Base-by-base conservation (phyloP, 208 protist species). In the Crithidia acanthocephali region DNA sequence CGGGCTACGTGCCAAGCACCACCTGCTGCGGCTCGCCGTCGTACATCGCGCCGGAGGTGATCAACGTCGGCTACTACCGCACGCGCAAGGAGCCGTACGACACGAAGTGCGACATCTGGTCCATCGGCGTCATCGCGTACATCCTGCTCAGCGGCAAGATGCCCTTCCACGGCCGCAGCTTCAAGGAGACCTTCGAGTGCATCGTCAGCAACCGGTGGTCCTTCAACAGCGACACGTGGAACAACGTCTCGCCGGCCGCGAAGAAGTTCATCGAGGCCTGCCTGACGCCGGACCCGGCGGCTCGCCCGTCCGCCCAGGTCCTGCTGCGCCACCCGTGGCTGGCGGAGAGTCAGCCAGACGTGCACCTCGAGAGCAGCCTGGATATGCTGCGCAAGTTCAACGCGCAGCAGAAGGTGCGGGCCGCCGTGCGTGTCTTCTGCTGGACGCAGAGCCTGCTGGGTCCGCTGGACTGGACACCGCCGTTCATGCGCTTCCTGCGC, bases 1-100 rank as follows among this genome's bases (percentile, higher is more conserved):
- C 98, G 15, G 98, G 79, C 33, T 80, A 84, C 33, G 68, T 81
- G 25, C 85, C 91, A 2, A 86, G 83, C 75, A 69, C 67, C 13
- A 83, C 84, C 30, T 93, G 85, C 87, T 95, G 90, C 79, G 90
- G 90, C 25, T 88, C 85, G 7, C 84, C 86, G 16, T 86, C 79
- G 7, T 95, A 95, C 81, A 92, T 95, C 50, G 90, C 90, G 4
- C 90, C 90, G 20, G 90, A 95, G 79, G 87, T 93, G 35, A 91
- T 93, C 61, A 81, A 79, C 42, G 77, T 85, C 7, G 86, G 86
- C 51, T 94, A 90, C 78, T 75, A 81, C 76, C 72, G 72, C 57
- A 80, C 70, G 0, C 56, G 68, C n/a, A 55, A 47, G 37, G 78
- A 81, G 59, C 70, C 81, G 25, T 97, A 95, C 81, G 77, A 91